Evolutionary conservation across 2,329 filamentous ascomycete species (phyloP).

Genomic region (Penicillium sp.): DNA sequence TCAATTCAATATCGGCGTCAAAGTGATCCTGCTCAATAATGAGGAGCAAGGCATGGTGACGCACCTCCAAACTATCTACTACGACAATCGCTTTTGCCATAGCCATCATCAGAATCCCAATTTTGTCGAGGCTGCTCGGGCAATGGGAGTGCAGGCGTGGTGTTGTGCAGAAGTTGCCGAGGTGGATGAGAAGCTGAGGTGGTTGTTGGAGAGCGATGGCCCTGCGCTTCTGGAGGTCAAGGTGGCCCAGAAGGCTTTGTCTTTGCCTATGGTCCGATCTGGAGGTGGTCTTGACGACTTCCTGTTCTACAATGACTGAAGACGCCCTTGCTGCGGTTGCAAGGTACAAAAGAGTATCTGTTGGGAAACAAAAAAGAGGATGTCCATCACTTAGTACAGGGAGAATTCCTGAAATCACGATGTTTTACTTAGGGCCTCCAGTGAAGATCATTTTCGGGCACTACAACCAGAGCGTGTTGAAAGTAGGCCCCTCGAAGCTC

Average conservation of each 20-base stretch:
- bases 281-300: neutral
- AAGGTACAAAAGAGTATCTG: no score
- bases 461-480: no score
- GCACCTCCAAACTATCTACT: constrained; percentile 58
- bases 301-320: neutral
- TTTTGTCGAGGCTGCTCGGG: neutral
- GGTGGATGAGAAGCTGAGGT: neutral
- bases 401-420: no score
- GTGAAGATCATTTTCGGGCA: no score
- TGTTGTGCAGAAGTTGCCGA: neutral
- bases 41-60: constrained; percentile 96
- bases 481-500: no score
- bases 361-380: no score
- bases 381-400: no score
- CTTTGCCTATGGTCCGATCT: neutral
- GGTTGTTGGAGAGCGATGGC: neutral
- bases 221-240: neutral
- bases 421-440: no score
- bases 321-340: no score
- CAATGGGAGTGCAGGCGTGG: constrained; percentile 2
- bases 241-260: neutral
- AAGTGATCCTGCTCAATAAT: constrained; percentile 89
- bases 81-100: neutral
- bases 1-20: constrained; percentile 92
- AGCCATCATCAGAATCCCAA: neutral